phyloP scores from a whole-genome alignment of 2,329 filamentous ascomycete genomes.

The Colletotrichum noveboracense region DNA sequence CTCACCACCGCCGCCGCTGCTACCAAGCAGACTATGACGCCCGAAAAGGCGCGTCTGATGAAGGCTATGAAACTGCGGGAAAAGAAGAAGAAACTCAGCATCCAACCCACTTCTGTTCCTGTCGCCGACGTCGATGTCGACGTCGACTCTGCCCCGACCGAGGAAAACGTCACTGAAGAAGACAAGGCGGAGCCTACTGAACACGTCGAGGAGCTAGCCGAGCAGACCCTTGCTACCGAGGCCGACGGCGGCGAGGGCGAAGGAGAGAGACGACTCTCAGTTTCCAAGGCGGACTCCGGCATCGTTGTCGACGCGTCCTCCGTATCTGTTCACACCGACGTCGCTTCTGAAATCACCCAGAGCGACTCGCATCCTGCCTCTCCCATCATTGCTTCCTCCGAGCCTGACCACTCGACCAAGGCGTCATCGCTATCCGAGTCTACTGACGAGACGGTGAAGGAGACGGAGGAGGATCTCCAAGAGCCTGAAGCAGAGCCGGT shows the following conservation, averaged over 20 bases:
- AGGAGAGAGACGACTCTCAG: slow-evolving; percentile 39
- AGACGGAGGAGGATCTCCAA: slow-evolving; percentile 35
- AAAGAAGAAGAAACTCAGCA: slow-evolving; percentile 66
- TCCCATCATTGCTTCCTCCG: slow-evolving; percentile 57
- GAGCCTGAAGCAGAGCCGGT: background rate
- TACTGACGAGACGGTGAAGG: slow-evolving; percentile 63
- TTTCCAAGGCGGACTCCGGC: slow-evolving; percentile 59
- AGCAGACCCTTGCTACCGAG: slow-evolving; percentile 26
- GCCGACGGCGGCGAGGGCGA: slow-evolving; percentile 25
- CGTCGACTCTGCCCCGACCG: slow-evolving; percentile 18
- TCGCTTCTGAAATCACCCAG: slow-evolving; percentile 50
- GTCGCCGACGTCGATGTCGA: slow-evolving; percentile 29
- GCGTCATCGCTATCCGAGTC: slow-evolving; percentile 69
- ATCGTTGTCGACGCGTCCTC: slow-evolving; percentile 54
- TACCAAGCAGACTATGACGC: slow-evolving; percentile 66
- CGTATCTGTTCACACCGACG: slow-evolving; percentile 49
- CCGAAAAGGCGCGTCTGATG: slow-evolving; percentile 91
- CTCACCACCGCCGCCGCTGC: slow-evolving; percentile 41
- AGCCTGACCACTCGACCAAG: slow-evolving; percentile 64
- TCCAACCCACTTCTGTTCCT: slow-evolving; percentile 31
- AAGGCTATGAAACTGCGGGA: slow-evolving; percentile 92
- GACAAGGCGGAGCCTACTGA: slow-evolving; percentile 20
- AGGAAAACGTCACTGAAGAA: slow-evolving; percentile 10
- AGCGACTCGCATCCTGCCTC: slow-evolving; percentile 65
- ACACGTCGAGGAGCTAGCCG: slow-evolving; percentile 26